Base-by-base conservation (phyloP, 345 rosid species). In the Melaleuca alternifolia region DNA sequence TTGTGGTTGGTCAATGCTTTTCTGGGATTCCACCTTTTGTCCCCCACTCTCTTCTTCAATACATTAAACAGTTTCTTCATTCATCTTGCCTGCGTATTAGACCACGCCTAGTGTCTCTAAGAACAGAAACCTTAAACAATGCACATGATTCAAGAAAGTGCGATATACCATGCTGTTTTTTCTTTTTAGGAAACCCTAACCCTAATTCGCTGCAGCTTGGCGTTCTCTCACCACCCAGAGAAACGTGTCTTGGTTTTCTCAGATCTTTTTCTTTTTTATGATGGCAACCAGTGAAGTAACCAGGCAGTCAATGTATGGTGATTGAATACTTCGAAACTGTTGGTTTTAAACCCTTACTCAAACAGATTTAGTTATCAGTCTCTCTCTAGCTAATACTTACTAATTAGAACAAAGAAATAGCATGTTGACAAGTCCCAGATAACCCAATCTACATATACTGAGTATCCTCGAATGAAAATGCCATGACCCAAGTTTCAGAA, bases 141-240 rank as follows among this genome's bases (percentile, higher is more conserved):
- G 16, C 76, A 71, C 51, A 41, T 54, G 59, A 50, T 7, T 8
- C 46, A 6, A 50, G 62, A 57, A 52, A 28, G 50, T 10, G 11
- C 41, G 51, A 52, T n/a, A 37, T 54, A 26, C 37, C 84, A 77
- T 41, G 83, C 87, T 65, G 41, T 41, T 41, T 41, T 41, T 37
- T 33, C 50, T 59, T 54, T 54, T 52, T 8, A 26, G 71, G 84
- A 86, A 86, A 86, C 75, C 87, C 87, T 77, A 86, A 76, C 87
- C 84, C 84, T 41, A 77, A 86, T 75, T 71, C 11, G 11, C 84
- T 50, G 41, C 84, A n/a, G 52, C 12, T n/a, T 83, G 84, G 33
- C 41, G 13, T 50, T 50, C 56, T 83, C 84, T n/a, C 1, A n/a
- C 52, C 54, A 83, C 37, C 7, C 33, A 21, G 6, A 46, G 57